Base-by-base conservation (phyloP, 495 filamentous ascomycete genomes). In the Copromyces sp. region DNA sequence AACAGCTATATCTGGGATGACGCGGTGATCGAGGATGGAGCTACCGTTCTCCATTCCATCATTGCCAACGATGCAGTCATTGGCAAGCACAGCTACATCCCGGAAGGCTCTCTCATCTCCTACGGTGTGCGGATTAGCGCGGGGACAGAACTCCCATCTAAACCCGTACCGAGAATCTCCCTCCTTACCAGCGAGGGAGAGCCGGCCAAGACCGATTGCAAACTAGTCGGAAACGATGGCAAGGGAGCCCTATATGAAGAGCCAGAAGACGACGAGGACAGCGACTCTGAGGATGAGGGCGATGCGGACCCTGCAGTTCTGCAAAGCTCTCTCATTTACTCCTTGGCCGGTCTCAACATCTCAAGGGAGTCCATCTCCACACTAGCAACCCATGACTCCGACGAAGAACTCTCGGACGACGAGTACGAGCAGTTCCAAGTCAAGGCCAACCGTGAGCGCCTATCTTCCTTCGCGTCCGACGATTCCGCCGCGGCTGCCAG, bases 1-100 rank as follows among this genome's bases (percentile, higher is more conserved):
- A 86, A 91, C 76, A 91, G 94, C 12, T 95, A 95, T 77, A 90
- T 99, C 74, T 99, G 96, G 95, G 93, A 98, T 74, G 86, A 90
- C 75, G 89, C 89, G 4, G 85, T 87, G 4, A 89, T 99, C 75
- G 90, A 87, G 1, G 93, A 98, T 78, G 89, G 88, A 7, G 84
- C 89, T 11, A 86, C 85, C n/a, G 82, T 98, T 17, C 82, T 86
- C 14, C 88, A 88, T 71, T 91, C 94, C 9, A 90, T 99, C 39
- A 82, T 98, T 71, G 95, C 93, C 6, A 87, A 88, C 76, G 86
- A 85, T 17, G 91, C 84, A 12, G 84, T 86, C 0, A 79, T 99
- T 24, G 93, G 94, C 6, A 91, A 89, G 75, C 84, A 86, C 53
- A 92, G 90, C 76, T 86, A 78, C 2, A 80, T 98, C 68, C 86